phyloP scores from a whole-genome alignment of 768 basidiomycete species.

The Boletus sp. region DNA sequence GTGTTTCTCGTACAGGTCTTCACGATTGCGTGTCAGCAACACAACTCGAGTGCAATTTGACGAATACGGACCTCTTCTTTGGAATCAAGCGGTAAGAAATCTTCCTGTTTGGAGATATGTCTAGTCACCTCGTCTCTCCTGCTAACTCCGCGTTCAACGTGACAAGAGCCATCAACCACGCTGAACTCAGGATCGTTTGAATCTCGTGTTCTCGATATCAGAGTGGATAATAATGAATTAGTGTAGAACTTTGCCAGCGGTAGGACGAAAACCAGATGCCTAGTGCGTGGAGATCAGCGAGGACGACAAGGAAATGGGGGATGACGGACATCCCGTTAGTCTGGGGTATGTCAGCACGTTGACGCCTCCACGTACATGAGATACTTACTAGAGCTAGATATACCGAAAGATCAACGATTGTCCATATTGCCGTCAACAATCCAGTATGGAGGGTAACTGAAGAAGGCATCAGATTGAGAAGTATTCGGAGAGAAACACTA shows the following conservation, averaged over 20 bases:
- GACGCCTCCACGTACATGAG: background rate
- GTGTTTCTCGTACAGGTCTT: slow-evolving; percentile 16
- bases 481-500: background rate
- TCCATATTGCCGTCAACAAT: slow-evolving; percentile 36
- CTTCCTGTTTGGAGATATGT: slow-evolving; percentile 6
- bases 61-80: slow-evolving; percentile 11
- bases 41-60: background rate
- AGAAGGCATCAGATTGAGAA: background rate
- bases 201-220: slow-evolving; percentile 29
- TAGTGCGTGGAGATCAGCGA: slow-evolving; percentile 2
- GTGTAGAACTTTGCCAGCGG: slow-evolving; percentile 35
- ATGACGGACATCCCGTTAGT: slow-evolving; percentile 19
- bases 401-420: slow-evolving; percentile 30
- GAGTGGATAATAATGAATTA: slow-evolving; percentile 33
- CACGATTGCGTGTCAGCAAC: background rate
- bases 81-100: slow-evolving; percentile 7
- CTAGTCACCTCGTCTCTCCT: slow-evolving; percentile 6
- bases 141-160: slow-evolving; percentile 20
- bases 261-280: slow-evolving; percentile 32
- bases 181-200: slow-evolving; percentile 16
- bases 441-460: slow-evolving; percentile 42
- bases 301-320: background rate
- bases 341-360: slow-evolving; percentile 13
- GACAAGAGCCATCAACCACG: slow-evolving; percentile 21
- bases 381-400: slow-evolving; percentile 24